phyloP scores from a whole-genome alignment of 495 filamentous ascomycete species.

The Opeltia flavorubescens region DNA sequence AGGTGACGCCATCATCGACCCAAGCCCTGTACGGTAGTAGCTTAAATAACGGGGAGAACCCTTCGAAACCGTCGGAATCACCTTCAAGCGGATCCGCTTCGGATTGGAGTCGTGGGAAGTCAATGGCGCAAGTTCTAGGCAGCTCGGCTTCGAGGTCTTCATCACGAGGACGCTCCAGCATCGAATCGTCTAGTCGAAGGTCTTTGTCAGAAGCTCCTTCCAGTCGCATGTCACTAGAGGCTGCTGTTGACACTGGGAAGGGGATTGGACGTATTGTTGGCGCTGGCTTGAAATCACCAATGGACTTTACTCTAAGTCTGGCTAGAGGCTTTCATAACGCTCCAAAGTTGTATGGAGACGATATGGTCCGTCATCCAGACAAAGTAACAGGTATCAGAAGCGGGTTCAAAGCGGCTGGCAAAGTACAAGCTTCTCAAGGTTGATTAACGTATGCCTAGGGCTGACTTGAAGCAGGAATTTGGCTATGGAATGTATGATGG shows the following conservation, averaged over 20 bases:
- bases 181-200: constrained; percentile 3
- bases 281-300: constrained; percentile 58
- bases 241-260: constrained; percentile 44
- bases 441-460: neutral
- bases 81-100: neutral
- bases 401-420: constrained; percentile 50
- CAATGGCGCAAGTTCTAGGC: neutral
- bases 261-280: constrained; percentile 53
- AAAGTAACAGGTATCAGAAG: constrained; percentile 58
- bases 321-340: constrained; percentile 65
- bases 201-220: constrained; percentile 6
- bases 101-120: neutral
- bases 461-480: constrained; percentile 35
- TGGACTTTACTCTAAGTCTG: constrained; percentile 65
- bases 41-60: neutral
- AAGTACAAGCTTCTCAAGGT: constrained; percentile 17
- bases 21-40: neutral
- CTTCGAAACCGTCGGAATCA: neutral
- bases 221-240: constrained; percentile 32
- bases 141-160: constrained; percentile 1
- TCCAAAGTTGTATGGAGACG: constrained; percentile 64
- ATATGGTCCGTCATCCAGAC: constrained; percentile 50
- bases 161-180: constrained; percentile 7
- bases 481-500: constrained; percentile 55
- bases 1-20: neutral